A percentile compares a stretch with the other conserved stretches of the same genome.
Conservation (phyloP, 768 basidiomycete genomes). For the Fomitopsis serialis region DNA sequence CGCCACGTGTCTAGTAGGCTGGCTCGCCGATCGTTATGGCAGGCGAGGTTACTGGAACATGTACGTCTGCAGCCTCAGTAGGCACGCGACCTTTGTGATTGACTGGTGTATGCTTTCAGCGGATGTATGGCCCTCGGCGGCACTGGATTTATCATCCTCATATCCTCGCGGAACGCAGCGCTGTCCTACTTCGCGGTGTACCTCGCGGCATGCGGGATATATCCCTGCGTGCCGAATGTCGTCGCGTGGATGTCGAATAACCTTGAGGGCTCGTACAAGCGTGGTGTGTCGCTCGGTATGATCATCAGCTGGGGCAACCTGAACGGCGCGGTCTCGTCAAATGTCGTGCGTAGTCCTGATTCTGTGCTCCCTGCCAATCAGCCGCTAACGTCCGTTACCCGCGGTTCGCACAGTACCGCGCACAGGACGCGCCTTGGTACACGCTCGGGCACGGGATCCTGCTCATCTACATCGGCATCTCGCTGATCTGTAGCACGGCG, state of each 20-base stretch:
- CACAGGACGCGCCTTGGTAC: constrained; percentile 63
- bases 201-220: constrained; percentile 72
- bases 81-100: neutral
- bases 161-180: constrained; percentile 53
- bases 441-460: constrained; percentile 58
- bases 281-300: constrained; percentile 66
- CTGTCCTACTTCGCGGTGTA: constrained; percentile 71
- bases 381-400: too few relatives aligned
- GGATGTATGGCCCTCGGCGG: constrained; percentile 27
- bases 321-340: constrained; percentile 76
- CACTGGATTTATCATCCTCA: constrained; percentile 65
- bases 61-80: constrained; percentile 28
- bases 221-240: constrained; percentile 58
- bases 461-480: constrained; percentile 66
- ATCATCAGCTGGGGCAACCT: constrained; percentile 65
- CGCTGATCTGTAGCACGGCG: constrained; percentile 40
- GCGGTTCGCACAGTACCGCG: constrained; percentile 48
- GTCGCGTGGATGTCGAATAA: constrained; percentile 62
- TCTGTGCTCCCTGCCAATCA: too few relatives aligned
- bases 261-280: constrained; percentile 71
- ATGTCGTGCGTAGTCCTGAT: constrained; percentile 51
- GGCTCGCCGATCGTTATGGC: constrained; percentile 56
- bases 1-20: constrained; percentile 60
- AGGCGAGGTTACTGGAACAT: constrained; percentile 59
- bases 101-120: constrained; percentile 4